Conservation (phyloP, 768 basidiomycete genomes). For the Tubosaeta sp. region DNA sequence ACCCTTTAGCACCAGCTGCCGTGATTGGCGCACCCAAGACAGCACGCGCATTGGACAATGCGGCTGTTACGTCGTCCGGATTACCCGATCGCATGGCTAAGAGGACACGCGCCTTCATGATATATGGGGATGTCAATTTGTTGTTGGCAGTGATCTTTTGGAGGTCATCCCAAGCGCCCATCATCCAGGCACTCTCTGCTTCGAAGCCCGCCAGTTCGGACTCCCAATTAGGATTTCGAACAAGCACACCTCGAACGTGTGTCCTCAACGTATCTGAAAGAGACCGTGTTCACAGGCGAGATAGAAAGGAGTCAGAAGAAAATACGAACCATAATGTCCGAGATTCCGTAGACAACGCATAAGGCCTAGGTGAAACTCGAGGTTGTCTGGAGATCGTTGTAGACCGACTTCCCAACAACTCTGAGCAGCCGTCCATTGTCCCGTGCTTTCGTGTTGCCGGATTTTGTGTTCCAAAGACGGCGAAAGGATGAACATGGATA, state of each 20-base stretch:
- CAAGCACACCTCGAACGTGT: slow-evolving; percentile 88
- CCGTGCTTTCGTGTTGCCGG: slow-evolving; percentile 94
- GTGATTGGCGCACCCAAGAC: slow-evolving; percentile 77
- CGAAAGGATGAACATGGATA: slow-evolving; percentile 81
- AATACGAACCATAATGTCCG: slow-evolving; percentile 88
- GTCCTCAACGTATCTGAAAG: slow-evolving; percentile 86
- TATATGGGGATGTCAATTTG: slow-evolving; percentile 51
- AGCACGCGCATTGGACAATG: slow-evolving; percentile 62
- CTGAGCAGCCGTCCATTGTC: slow-evolving; percentile 96
- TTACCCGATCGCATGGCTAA: slow-evolving; percentile 69
- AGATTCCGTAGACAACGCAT: slow-evolving; percentile 88
- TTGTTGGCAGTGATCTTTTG: slow-evolving; percentile 50
- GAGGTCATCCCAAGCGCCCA: slow-evolving; percentile 89
- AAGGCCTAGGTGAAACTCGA: slow-evolving; percentile 85
- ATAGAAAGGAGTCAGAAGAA: background rate
- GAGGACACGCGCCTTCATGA: slow-evolving; percentile 75
- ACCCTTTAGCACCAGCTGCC: slow-evolving; percentile 75
- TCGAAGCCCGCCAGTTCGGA: slow-evolving; percentile 73
- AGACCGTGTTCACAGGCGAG: slow-evolving; percentile 1
- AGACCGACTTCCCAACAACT: slow-evolving; percentile 98
- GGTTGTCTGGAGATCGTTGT: slow-evolving; percentile 85
- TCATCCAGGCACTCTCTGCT: slow-evolving; percentile 94
- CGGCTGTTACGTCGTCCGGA: slow-evolving; percentile 38
- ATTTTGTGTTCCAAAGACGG: slow-evolving; percentile 96
- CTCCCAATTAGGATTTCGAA: slow-evolving; percentile 82